Conservation (phyloP, 2,329 filamentous ascomycete genomes). For the Parastagonospora nodorum region DNA sequence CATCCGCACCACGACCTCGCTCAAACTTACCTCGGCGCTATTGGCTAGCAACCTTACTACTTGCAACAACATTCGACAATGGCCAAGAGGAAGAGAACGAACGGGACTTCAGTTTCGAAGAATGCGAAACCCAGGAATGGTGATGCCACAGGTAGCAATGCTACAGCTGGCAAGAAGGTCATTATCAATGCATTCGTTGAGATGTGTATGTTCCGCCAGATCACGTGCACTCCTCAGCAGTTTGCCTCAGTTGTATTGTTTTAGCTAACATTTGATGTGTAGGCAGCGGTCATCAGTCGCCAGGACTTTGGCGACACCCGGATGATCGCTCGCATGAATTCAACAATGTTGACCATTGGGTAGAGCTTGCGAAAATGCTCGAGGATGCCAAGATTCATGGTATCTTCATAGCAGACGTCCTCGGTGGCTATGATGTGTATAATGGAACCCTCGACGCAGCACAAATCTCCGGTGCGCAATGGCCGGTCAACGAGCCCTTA, state of each 20-base stretch:
- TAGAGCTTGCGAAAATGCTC: conserved; percentile 44
- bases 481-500: conserved; percentile 73
- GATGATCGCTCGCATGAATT: conserved; percentile 67
- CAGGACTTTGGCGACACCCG: conserved; percentile 68
- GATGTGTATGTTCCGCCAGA: conserved; percentile 37
- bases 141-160: conserved; percentile 19
- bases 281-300: conserved; percentile 48
- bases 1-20: conserved; percentile 27
- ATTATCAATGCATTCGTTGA: conserved; percentile 53
- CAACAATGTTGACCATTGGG: conserved; percentile 44
- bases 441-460: conserved; percentile 66
- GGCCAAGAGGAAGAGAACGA: conserved; percentile 17
- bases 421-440: conserved; percentile 71
- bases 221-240: background rate
- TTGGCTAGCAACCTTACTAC: conserved; percentile 16
- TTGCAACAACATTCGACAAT: conserved; percentile 7
- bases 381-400: conserved; percentile 48
- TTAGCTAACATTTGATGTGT: background rate
- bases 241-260: background rate
- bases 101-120: background rate
- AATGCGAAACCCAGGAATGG: conserved; percentile 11
- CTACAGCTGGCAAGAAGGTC: conserved; percentile 37
- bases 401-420: conserved; percentile 50
- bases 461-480: conserved; percentile 67
- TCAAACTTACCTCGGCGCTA: conserved; percentile 19